Evolutionary conservation across 345 rosid species (phyloP).

Genomic region (Brassica cretica): DNA sequence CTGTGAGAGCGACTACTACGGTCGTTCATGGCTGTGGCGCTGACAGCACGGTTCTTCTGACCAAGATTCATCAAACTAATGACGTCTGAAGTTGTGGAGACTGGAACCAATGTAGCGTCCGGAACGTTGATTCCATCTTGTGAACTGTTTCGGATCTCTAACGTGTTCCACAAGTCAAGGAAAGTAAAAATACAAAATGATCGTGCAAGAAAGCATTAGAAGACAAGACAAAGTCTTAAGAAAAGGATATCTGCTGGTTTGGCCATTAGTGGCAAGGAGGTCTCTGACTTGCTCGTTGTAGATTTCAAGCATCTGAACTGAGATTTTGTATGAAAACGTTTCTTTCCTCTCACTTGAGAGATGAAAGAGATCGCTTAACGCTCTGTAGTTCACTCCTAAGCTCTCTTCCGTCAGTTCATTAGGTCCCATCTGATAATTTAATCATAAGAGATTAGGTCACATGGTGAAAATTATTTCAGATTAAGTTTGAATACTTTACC

Average conservation of each 20-base stretch:
- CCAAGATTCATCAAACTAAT: slow-evolving; percentile 87
- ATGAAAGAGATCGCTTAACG: slow-evolving; percentile 78
- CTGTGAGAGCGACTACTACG: slow-evolving; percentile 98
- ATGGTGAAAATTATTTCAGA: background rate
- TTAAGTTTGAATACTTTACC: slow-evolving; percentile 43
- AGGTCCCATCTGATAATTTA: slow-evolving; percentile 71
- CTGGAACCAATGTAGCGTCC: slow-evolving; percentile 79
- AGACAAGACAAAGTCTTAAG: background rate
- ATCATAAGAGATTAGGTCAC: too few species aligned
- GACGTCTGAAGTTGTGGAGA: slow-evolving; percentile 82
- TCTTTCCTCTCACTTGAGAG: slow-evolving; percentile 68
- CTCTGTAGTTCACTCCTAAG: slow-evolving; percentile 92
- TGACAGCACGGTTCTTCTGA: slow-evolving; percentile 77
- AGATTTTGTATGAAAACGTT: slow-evolving; percentile 61
- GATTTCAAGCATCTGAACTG: slow-evolving; percentile 95
- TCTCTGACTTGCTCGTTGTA: slow-evolving; percentile 97
- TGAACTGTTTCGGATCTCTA: slow-evolving; percentile 94
- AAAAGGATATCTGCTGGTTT: slow-evolving; percentile 75
- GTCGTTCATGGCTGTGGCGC: slow-evolving; percentile 90
- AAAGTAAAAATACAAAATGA: background rate
- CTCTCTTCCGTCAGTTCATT: slow-evolving; percentile 73
- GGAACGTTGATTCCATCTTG: slow-evolving; percentile 90
- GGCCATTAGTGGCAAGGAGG: slow-evolving; percentile 77
- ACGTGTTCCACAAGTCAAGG: slow-evolving; percentile 59
- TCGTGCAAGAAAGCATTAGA: slow-evolving; percentile 7